Percentiles rank a stretch among this genome's conserved stretches.
Evolutionary conservation across 768 basidiomycete genomes (phyloP).

Genomic region (Tremella fuciformis): DNA sequence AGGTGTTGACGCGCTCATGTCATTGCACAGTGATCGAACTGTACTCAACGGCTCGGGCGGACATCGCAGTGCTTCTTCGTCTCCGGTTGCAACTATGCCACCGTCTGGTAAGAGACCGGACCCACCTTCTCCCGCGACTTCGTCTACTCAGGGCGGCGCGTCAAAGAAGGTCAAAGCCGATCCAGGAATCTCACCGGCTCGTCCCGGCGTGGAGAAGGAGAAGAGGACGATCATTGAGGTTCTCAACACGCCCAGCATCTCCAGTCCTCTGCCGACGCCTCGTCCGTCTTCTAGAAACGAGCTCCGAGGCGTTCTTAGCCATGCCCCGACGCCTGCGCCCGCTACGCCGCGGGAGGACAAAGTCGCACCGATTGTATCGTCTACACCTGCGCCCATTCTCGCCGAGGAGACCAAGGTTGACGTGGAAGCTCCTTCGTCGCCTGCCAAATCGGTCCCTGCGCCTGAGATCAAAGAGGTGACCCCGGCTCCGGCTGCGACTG

Average conservation of each 20-base stretch:
- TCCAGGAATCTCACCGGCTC: conserved; percentile 13
- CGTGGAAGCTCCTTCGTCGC: too few species aligned
- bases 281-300: not conserved
- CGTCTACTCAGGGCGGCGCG: conserved; percentile 9
- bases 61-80: conserved; percentile 13
- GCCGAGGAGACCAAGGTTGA: not conserved
- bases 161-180: conserved; percentile 21
- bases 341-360: conserved; percentile 7
- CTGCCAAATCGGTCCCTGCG: too few species aligned
- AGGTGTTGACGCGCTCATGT: conserved; percentile 80
- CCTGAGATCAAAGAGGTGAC: too few species aligned
- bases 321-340: not conserved
- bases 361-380: conserved; percentile 1
- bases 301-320: not conserved
- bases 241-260: conserved; percentile 32
- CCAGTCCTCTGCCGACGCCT: conserved; percentile 8
- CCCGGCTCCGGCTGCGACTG: not conserved
- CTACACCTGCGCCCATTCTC: conserved; percentile 1
- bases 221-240: conserved; percentile 39
- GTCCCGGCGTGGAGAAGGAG: conserved; percentile 2
- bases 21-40: conserved; percentile 57
- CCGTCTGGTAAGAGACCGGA: conserved; percentile 27
- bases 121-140: conserved; percentile 35
- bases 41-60: conserved; percentile 16
- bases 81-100: conserved; percentile 7